A percentile compares a stretch with the other conserved stretches of the same genome.
These are phyloP conservation scores for Aspergillus sp. DNA, from an alignment of 2,329 filamentous ascomycete species.

Conservation along the genomic window DNA sequence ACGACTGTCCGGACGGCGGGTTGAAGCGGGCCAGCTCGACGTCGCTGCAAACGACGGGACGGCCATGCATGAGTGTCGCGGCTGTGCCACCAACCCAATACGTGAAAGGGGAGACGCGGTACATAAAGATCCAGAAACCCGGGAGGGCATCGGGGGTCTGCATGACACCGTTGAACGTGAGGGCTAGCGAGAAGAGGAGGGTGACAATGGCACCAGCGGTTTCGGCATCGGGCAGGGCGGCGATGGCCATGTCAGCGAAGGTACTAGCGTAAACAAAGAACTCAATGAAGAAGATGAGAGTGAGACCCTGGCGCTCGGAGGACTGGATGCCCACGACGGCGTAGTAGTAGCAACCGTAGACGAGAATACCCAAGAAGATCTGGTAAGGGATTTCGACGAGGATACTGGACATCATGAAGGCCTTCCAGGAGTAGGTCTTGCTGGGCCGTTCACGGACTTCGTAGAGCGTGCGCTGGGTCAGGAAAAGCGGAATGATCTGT, in stretches of 20 bases:
- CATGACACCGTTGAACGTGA: conserved; percentile 66
- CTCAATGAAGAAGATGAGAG: conserved; percentile 66
- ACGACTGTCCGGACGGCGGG: conserved; percentile 51
- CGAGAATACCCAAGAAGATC: conserved; percentile 60
- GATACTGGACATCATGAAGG: conserved; percentile 76
- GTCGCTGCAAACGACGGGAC: conserved; percentile 54
- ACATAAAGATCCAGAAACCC: conserved; percentile 59
- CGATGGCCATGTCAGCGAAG: conserved; percentile 71
- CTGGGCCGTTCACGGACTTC: conserved; percentile 77
- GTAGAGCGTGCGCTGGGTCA: conserved; percentile 71
- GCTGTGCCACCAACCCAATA: conserved; percentile 55
- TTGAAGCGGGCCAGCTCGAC: conserved; percentile 62
- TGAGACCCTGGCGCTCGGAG: conserved; percentile 61
- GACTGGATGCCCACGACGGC: conserved; percentile 57
- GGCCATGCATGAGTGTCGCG: conserved; percentile 60
- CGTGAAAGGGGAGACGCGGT: conserved; percentile 52
- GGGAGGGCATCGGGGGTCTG: conserved; percentile 55
- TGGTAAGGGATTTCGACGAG: conserved; percentile 83
- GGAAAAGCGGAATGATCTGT: conserved; percentile 67
- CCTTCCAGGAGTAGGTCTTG: conserved; percentile 77
- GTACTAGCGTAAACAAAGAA: conserved; percentile 77
- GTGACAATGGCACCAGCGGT: conserved; percentile 67
- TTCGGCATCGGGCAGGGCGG: conserved; percentile 63
- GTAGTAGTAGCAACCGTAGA: conserved; percentile 80
- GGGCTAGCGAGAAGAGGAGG: conserved; percentile 71